Percentiles rank a stretch among this genome's conserved stretches.
These are phyloP conservation scores for Volutella citrinella DNA, from an alignment of 2,329 filamentous ascomycete genomes.

Conservation along the genomic window DNA sequence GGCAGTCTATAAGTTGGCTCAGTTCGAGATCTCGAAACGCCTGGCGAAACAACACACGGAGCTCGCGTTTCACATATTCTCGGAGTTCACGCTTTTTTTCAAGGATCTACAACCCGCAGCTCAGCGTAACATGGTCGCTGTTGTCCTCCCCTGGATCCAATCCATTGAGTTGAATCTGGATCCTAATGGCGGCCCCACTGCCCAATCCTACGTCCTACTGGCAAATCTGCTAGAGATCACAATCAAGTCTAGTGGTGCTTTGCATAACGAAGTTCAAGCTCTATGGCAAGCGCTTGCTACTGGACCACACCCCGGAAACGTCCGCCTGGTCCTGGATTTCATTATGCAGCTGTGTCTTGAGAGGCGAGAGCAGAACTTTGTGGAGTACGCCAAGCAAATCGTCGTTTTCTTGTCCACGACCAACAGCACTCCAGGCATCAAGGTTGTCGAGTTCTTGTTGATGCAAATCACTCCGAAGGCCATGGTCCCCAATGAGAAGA, in stretches of 20 bases:
- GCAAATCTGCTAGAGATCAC: constrained; percentile 96
- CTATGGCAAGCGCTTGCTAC: constrained; percentile 96
- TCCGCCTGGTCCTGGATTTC: constrained; percentile 91
- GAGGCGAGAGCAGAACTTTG: constrained; percentile 93
- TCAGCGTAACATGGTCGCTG: constrained; percentile 90
- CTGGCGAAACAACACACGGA: constrained; percentile 86
- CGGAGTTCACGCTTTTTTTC: constrained; percentile 92
- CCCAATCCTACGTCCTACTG: constrained; percentile 88
- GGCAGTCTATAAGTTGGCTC: constrained; percentile 93
- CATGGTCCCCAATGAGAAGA: constrained; percentile 92
- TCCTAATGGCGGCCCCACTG: constrained; percentile 85
- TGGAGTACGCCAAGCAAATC: constrained; percentile 96
- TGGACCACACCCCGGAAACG: constrained; percentile 88
- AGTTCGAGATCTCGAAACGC: constrained; percentile 92
- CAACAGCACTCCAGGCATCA: constrained; percentile 68
- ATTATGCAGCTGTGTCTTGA: constrained; percentile 94
- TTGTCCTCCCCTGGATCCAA: constrained; percentile 94
- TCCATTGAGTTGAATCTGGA: constrained; percentile 89
- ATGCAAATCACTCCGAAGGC: constrained; percentile 89
- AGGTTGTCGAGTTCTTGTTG: constrained; percentile 90
- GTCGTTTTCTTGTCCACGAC: constrained; percentile 93
- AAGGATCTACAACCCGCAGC: constrained; percentile 78
- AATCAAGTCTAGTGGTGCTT: constrained; percentile 79
- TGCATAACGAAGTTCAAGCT: constrained; percentile 96
- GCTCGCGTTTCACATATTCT: constrained; percentile 89